These are phyloP conservation scores for Thozetella sp. DNA, from an alignment of 495 filamentous ascomycete genomes.

Conservation along the genomic window DNA sequence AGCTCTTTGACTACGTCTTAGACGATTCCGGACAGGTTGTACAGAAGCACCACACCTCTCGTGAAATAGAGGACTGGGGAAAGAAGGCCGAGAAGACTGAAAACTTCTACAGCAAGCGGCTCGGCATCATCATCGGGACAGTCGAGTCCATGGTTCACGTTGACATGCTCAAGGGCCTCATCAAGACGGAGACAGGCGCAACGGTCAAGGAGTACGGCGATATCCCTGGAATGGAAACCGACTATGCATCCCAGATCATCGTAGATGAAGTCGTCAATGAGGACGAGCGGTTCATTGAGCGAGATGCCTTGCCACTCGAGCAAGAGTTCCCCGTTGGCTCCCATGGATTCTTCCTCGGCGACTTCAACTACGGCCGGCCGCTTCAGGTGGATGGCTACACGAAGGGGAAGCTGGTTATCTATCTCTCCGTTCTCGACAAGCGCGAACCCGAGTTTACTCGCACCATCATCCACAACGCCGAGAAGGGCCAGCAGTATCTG, in stretches of 20 bases:
- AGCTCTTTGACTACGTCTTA: slow-evolving; percentile 87
- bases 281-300: slow-evolving; percentile 91
- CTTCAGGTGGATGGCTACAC: slow-evolving; percentile 78
- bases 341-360: slow-evolving; percentile 92
- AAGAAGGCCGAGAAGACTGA: slow-evolving; percentile 86
- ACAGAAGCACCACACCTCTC: slow-evolving; percentile 69
- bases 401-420: slow-evolving; percentile 72
- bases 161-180: slow-evolving; percentile 87
- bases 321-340: slow-evolving; percentile 87
- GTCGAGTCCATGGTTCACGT: slow-evolving; percentile 91
- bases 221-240: slow-evolving; percentile 87
- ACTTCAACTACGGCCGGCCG: slow-evolving; percentile 90
- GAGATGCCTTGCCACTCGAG: slow-evolving; percentile 79
- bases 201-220: slow-evolving; percentile 91
- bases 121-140: slow-evolving; percentile 83
- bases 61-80: slow-evolving; percentile 79
- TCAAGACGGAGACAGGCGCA: slow-evolving; percentile 87
- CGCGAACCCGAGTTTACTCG: slow-evolving; percentile 83
- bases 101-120: slow-evolving; percentile 80
- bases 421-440: slow-evolving; percentile 66
- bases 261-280: slow-evolving; percentile 91
- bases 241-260: slow-evolving; percentile 87
- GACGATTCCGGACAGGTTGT: slow-evolving; percentile 65
- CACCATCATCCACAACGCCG: slow-evolving; percentile 66
- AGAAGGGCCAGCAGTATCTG: slow-evolving; percentile 70